phyloP scores from a whole-genome alignment of 2,329 filamentous ascomycete genomes.

The Akanthomyces dipterigenus region DNA sequence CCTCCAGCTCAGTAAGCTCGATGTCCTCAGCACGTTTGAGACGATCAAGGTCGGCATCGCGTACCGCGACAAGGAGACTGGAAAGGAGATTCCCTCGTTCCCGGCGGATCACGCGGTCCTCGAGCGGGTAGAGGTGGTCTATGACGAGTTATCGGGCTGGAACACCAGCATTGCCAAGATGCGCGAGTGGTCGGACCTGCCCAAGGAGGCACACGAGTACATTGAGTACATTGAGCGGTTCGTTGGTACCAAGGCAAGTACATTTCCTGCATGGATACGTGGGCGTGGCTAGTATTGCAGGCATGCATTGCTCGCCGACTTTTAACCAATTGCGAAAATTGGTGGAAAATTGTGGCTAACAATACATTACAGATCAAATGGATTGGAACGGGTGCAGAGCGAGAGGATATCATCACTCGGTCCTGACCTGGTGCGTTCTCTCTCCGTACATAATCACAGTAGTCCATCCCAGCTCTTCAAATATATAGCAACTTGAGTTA shows the following conservation, averaged over 20 bases:
- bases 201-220: constrained; percentile 54
- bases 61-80: constrained; percentile 40
- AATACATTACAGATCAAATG: neutral
- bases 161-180: constrained; percentile 51
- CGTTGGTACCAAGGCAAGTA: neutral
- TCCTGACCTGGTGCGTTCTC: neutral
- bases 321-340: too few species aligned
- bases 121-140: constrained; percentile 52
- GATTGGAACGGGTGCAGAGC: neutral
- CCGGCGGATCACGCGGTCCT: constrained; percentile 40
- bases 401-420: neutral
- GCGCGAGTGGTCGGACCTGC: constrained; percentile 45
- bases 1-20: constrained; percentile 43
- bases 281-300: too few species aligned
- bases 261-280: too few species aligned
- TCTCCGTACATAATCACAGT: neutral
- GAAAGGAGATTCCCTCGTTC: constrained; percentile 47
- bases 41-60: constrained; percentile 56
- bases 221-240: constrained; percentile 25
- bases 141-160: constrained; percentile 62
- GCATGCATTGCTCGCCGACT: too few species aligned
- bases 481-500: too few species aligned
- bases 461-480: too few species aligned
- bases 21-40: constrained; percentile 65
- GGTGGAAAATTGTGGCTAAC: too few species aligned